Conservation (phyloP, 495 filamentous ascomycete species). For the Hypomontagnella monticulosa region DNA sequence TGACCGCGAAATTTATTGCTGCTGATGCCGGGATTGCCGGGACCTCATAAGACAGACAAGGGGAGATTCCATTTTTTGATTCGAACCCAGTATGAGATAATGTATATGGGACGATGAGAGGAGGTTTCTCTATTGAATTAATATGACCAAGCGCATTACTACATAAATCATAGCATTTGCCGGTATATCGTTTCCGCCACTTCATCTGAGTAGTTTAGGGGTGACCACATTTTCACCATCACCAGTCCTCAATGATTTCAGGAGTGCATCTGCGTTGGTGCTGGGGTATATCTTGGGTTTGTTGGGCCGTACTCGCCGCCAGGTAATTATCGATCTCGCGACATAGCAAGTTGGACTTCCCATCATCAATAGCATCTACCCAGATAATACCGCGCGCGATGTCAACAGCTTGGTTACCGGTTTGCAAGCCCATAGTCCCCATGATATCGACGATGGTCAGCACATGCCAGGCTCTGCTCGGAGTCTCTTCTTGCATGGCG, state of each 20-base stretch:
- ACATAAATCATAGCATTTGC: background rate
- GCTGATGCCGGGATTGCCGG: slow-evolving; percentile 55
- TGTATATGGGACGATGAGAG: background rate
- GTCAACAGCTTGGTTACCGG: slow-evolving; percentile 29
- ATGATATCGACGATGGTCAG: slow-evolving; percentile 41
- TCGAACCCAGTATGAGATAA: background rate
- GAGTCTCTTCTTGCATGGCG: slow-evolving; percentile 36
- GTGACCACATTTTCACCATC: background rate
- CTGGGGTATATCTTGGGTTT: background rate
- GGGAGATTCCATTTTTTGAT: background rate
- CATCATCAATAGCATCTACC: slow-evolving; percentile 36
- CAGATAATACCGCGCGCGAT: slow-evolving; percentile 42
- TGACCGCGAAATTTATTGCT: slow-evolving; percentile 60
- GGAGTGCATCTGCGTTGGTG: background rate
- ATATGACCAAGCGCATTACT: background rate
- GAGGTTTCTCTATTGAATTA: background rate
- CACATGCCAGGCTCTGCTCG: slow-evolving; percentile 40
- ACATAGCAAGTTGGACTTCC: slow-evolving; percentile 32
- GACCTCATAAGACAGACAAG: too few relatives aligned
- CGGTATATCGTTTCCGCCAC: too few relatives aligned
- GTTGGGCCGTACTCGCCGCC: slow-evolving; percentile 10
- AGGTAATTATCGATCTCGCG: slow-evolving; percentile 36
- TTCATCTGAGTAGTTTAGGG: too few relatives aligned
- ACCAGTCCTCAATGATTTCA: background rate
- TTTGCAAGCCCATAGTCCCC: slow-evolving; percentile 33